Conservation (phyloP, 1,284 basidiomycete species). For the Ceratobasidium sp. region DNA sequence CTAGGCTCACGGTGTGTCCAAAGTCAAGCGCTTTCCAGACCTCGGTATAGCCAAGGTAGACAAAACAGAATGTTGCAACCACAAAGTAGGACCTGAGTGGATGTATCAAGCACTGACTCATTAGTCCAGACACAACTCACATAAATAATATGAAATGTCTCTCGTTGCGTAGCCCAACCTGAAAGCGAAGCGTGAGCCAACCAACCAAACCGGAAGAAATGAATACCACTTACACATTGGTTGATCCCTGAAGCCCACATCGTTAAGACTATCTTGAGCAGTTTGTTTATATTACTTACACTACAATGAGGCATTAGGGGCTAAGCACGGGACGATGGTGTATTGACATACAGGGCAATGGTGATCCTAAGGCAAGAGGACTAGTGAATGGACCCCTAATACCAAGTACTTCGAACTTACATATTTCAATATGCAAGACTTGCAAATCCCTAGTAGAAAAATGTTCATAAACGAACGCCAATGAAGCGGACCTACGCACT, state of each 20-base stretch:
- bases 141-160: slow-evolving; percentile 97
- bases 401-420: not conserved
- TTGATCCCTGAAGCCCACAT: slow-evolving; percentile 82
- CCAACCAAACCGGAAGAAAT: not conserved
- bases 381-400: not conserved
- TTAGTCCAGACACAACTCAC: slow-evolving; percentile 62
- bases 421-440: slow-evolving; percentile 92
- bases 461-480: not conserved
- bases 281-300: slow-evolving; percentile 47
- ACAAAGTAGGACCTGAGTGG: slow-evolving; percentile 78
- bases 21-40: slow-evolving; percentile 73
- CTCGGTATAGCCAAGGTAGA: slow-evolving; percentile 70
- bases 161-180: slow-evolving; percentile 92
- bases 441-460: slow-evolving; percentile 71
- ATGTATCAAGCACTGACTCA: not conserved
- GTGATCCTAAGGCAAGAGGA: slow-evolving; percentile 70
- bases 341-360: slow-evolving; percentile 83
- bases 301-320: slow-evolving; percentile 28
- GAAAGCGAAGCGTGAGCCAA: slow-evolving; percentile 27
- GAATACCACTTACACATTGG: slow-evolving; percentile 74
- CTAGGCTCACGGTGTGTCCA: slow-evolving; percentile 51
- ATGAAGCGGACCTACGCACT: slow-evolving; percentile 56
- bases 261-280: slow-evolving; percentile 24
- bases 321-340: slow-evolving; percentile 29
- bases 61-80: slow-evolving; percentile 71